phyloP scores from a whole-genome alignment of 306 rosid species.

The Castanea sativa region DNA sequence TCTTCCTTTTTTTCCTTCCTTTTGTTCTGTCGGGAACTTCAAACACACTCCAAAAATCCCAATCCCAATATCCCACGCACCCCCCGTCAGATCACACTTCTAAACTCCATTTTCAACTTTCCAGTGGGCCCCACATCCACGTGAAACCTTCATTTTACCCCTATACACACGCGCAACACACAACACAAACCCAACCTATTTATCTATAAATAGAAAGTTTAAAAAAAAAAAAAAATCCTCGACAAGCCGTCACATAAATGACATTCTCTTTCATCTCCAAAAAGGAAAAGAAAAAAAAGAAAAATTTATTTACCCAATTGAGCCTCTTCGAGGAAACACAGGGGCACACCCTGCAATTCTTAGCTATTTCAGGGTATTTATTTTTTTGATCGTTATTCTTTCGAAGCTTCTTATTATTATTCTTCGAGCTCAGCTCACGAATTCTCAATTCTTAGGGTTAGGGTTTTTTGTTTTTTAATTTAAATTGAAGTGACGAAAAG shows the following conservation, averaged over 20 bases:
- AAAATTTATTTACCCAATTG: slow-evolving; percentile 22
- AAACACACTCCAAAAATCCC: too few relatives aligned
- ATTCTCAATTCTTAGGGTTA: slow-evolving; percentile 8
- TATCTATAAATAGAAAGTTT: background rate
- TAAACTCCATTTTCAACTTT: too few relatives aligned
- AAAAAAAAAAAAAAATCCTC: too few relatives aligned
- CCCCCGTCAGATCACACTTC: slow-evolving; percentile 9
- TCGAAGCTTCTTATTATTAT: slow-evolving; percentile 19
- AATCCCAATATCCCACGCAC: too few relatives aligned
- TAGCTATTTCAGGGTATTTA: slow-evolving; percentile 29
- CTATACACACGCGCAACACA: too few relatives aligned
- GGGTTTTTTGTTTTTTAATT: background rate
- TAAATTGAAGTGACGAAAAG: too few relatives aligned
- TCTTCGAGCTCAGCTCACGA: slow-evolving; percentile 19
- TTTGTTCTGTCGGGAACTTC: too few relatives aligned
- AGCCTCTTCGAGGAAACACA: slow-evolving; percentile 43
- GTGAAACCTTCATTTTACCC: too few relatives aligned
- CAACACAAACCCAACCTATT: background rate
- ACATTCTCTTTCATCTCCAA: background rate
- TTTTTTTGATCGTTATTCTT: slow-evolving; percentile 11
- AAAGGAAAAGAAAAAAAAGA: too few relatives aligned
- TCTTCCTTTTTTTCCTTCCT: too few relatives aligned
- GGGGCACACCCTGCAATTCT: slow-evolving; percentile 29
- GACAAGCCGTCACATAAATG: background rate
- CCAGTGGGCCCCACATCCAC: too few relatives aligned